Percentiles rank a stretch among this genome's conserved stretches.
Conservation (phyloP, 176 grass and related monocot species). For the Bonia amplexicaulis region DNA sequence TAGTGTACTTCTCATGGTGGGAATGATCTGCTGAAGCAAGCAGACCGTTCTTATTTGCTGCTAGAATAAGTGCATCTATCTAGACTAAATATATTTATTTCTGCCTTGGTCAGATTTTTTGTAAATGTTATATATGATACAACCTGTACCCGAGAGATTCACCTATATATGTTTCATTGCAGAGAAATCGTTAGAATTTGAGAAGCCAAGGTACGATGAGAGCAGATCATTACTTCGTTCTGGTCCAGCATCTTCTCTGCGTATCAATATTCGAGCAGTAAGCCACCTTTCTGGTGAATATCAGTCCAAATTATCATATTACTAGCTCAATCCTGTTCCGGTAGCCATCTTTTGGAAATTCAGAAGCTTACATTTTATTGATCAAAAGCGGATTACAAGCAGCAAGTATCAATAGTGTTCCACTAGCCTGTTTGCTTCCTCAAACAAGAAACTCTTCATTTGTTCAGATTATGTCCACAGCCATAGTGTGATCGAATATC, state of each 20-base stretch:
- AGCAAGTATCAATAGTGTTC: neutral
- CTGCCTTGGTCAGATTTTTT: neutral
- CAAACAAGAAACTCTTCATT: neutral
- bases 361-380: neutral
- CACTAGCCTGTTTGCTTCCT: neutral
- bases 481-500: neutral
- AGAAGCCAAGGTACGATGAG: slow-evolving; percentile 65
- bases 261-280: slow-evolving; percentile 89
- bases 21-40: neutral
- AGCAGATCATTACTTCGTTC: slow-evolving; percentile 76
- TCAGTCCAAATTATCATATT: neutral
- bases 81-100: neutral
- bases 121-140: neutral
- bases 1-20: neutral
- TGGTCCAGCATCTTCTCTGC: slow-evolving; percentile 71
- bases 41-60: neutral
- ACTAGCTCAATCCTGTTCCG: neutral
- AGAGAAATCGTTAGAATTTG: slow-evolving; percentile 72
- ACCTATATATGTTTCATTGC: slow-evolving; percentile 19
- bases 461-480: neutral
- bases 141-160: neutral
- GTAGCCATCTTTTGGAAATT: neutral
- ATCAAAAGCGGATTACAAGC: neutral
- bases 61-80: neutral
- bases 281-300: slow-evolving; percentile 6